Evolutionary conservation across 805 yeast genomes (phyloP), one percentile per base, ranked within the genome.

Genomic region (Groenewaldozyma tartarivorans): DNA sequence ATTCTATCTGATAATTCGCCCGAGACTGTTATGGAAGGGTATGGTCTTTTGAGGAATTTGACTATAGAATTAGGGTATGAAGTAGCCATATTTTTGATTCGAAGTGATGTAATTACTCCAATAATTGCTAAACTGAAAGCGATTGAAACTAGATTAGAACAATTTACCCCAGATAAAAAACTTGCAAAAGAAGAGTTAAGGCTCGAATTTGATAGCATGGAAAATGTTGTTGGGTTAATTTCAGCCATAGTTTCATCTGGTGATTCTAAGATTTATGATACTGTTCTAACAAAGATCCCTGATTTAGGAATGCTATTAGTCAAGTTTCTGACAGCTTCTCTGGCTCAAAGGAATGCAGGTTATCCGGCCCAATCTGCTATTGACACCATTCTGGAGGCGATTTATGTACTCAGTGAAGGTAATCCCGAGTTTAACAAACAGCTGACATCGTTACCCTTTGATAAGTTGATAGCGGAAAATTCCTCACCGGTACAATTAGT

Each of bases 41-140:
- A 76, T 51, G 96, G 95, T 1, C 64, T 90, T 19, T 63, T 92
- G 47, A 72, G 95, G 56, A 86, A 82, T 55, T 55, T 90, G 42
- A 79, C 81, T 2, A 68, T 85, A 40, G 95, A 85, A 54, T 95
- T 87, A 61, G 96, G 96, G 17, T 79, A 84, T 51, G 94, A 85
- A 48, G 72, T 85, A 29, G 76, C 86, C 20, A 72, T 75, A 17
- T 75, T 74, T 57, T 58, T 83, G 40, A 81, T 94, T 83, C 74
- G 96, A 55, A 75, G 77, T 15, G 77, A 81, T 46, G 75, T 90
- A 33, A 79, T 95, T 82, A 66, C 72, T 0, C 62, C 72, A 20
- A 68, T 86, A 32, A 72, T 69, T 36, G 48, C 57, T 3, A 72
- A 78, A 2, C 61, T 84, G 34, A 24, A 24, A 13, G 29, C 7